phyloP scores from a whole-genome alignment of 2,329 filamentous ascomycete genomes.

The Colletotrichum sublineola region DNA sequence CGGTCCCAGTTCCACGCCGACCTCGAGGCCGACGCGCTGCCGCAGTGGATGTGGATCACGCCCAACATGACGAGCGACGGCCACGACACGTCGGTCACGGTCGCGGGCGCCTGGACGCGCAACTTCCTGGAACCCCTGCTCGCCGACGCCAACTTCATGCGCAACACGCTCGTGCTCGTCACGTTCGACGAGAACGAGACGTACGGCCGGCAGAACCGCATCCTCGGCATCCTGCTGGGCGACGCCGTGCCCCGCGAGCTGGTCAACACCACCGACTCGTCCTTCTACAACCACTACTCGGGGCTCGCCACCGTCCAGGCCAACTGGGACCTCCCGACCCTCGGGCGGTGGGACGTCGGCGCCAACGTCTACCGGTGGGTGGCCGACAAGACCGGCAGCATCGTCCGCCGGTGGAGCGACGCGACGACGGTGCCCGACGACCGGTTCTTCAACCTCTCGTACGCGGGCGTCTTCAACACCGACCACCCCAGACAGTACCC shows the following conservation, averaged over 20 bases:
- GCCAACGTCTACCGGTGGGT: slow-evolving; percentile 77
- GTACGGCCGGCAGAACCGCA: slow-evolving; percentile 75
- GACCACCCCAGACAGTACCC: slow-evolving; percentile 54
- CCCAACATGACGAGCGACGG: slow-evolving; percentile 83
- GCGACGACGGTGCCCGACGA: slow-evolving; percentile 52
- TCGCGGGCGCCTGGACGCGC: slow-evolving; percentile 76
- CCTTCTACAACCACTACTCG: slow-evolving; percentile 82
- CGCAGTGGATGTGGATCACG: slow-evolving; percentile 80
- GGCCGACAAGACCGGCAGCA: slow-evolving; percentile 71
- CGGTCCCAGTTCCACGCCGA: slow-evolving; percentile 74
- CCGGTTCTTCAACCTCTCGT: slow-evolving; percentile 67
- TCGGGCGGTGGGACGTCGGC: slow-evolving; percentile 79
- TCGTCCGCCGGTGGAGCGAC: slow-evolving; percentile 54
- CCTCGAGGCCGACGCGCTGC: slow-evolving; percentile 71
- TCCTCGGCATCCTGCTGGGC: slow-evolving; percentile 80
- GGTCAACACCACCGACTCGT: slow-evolving; percentile 75
- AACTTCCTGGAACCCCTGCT: slow-evolving; percentile 79
- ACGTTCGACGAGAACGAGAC: slow-evolving; percentile 85
- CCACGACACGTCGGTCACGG: slow-evolving; percentile 79
- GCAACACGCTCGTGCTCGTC: slow-evolving; percentile 80
- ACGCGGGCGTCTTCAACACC: slow-evolving; percentile 63
- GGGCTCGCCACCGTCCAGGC: slow-evolving; percentile 75
- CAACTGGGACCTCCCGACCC: slow-evolving; percentile 78
- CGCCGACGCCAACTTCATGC: slow-evolving; percentile 77
- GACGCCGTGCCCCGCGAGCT: slow-evolving; percentile 77